Base-by-base conservation (phyloP, 2,329 filamentous ascomycete species). In the Cyclaneusma minus region DNA sequence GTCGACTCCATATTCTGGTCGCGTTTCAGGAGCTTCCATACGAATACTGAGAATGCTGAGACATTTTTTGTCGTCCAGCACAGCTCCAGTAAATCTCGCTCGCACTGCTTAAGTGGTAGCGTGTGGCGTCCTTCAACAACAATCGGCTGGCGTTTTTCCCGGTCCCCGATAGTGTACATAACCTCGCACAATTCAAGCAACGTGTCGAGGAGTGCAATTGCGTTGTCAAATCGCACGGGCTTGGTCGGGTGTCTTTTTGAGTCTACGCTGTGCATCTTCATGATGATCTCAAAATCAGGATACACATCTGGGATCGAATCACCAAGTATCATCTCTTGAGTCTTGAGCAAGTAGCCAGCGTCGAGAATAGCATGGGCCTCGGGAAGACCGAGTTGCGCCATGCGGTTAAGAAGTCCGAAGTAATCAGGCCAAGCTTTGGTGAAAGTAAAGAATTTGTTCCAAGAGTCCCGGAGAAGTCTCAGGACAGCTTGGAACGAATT, bases 401-500 rank as follows among this genome's bases (percentile, higher is more conserved):
- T 75, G n/a, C 55, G 55, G n/a, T 64, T 44, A 34, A 85, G 56
- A n/a, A 78, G 61, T 8, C 65, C 64, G 43, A 87, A 87, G 31
- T 76, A 75, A 40, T 87, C 79, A 21, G 73, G 67, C 81, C 81
- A 89, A 3, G 77, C 65, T 30, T 72, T 66, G 15, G 69, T 54
- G 23, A 63, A 56, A 3, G 55, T 49, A 32, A 80, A 69, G 30
- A 83, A 69, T n/a, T 51, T 55, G 3, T 62, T 52, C 66, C 70
- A 82, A 3, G 81, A 47, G 13, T 58, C 47, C 16, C 58, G 52
- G 25, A 83, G 56, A 13, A 68, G 51, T 11, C 42, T 38, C 21
- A 71, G 28, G 15, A 44, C 23, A 5, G 35, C 40, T 9, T 41
- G 27, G 8, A 41, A 31, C 4, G 41, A 23, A 16, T 40, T 42